Conservation (phyloP, 2,329 filamentous ascomycete species). For the Neurospora crassa region DNA sequence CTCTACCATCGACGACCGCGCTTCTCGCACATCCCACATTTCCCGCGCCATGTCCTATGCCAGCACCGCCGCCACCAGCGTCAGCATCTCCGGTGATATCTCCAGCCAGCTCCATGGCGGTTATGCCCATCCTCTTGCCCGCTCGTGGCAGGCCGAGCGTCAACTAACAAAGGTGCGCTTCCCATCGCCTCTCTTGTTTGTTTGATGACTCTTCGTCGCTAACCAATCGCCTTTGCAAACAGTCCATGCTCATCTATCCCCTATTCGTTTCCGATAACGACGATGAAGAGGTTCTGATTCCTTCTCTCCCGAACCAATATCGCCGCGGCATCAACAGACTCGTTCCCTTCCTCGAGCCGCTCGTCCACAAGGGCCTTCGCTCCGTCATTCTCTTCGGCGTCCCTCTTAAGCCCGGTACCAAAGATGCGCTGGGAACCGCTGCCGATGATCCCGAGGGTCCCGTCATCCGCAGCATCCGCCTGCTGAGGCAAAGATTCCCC, state of each 20-base stretch:
- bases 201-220: neutral
- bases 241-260: conserved; percentile 96
- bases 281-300: conserved; percentile 83
- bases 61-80: conserved; percentile 57
- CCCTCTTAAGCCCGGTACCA: conserved; percentile 67
- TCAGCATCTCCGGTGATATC: conserved; percentile 65
- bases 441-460: conserved; percentile 91
- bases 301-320: conserved; percentile 82
- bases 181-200: neutral
- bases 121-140: conserved; percentile 69
- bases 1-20: conserved; percentile 46
- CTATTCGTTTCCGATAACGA: conserved; percentile 92
- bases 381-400: conserved; percentile 97
- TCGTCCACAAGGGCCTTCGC: conserved; percentile 80
- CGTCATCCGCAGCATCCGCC: conserved; percentile 76
- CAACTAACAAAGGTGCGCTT: conserved; percentile 69
- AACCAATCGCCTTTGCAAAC: conserved; percentile 26
- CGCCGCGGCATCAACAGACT: conserved; percentile 83
- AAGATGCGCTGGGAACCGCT: conserved; percentile 83
- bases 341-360: conserved; percentile 72
- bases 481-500: conserved; percentile 78
- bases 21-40: conserved; percentile 50
- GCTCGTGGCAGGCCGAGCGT: conserved; percentile 75
- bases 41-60: conserved; percentile 57
- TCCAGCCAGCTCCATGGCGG: conserved; percentile 76